Conservation (phyloP, 108 stramenopile genomes). For the Asterionellopsis glacialis region DNA sequence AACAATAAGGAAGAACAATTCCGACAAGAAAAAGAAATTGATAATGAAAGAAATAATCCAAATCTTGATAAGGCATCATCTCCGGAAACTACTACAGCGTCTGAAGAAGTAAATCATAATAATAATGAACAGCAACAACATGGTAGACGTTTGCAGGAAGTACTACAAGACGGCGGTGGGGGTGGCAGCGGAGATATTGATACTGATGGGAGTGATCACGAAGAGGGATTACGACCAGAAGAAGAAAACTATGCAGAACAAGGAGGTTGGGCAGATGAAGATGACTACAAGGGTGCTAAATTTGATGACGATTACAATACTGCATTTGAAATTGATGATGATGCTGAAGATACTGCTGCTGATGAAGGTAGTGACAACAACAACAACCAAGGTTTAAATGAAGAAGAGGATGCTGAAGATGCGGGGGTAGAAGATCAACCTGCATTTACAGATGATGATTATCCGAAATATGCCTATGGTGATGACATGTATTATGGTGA, state of each 20-base stretch:
- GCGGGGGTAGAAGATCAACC: not conserved
- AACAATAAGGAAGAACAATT: too few relatives aligned
- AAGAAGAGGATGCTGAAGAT: conserved; percentile 3
- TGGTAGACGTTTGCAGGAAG: not conserved
- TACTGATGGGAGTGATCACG: too few relatives aligned
- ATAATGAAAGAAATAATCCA: too few relatives aligned
- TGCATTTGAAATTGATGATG: too few relatives aligned
- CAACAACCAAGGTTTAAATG: too few relatives aligned
- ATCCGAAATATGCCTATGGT: conserved; percentile 2
- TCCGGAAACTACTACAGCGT: too few relatives aligned
- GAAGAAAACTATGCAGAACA: conserved; percentile 5
- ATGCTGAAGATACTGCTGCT: not conserved
- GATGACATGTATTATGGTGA: conserved; percentile 23
- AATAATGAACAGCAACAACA: too few relatives aligned
- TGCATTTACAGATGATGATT: conserved; percentile 10
- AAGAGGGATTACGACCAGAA: not conserved
- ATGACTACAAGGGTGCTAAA: not conserved
- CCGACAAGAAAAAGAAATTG: too few relatives aligned
- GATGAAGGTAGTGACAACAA: conserved; percentile 8
- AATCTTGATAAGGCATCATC: too few relatives aligned
- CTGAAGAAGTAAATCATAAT: too few relatives aligned
- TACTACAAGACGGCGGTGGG: not conserved
- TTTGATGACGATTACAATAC: not conserved
- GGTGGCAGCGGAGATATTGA: not conserved
- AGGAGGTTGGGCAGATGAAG: not conserved